Base-by-base conservation (phyloP, 345 rosid species). In the Chamaenerion angustifolium region DNA sequence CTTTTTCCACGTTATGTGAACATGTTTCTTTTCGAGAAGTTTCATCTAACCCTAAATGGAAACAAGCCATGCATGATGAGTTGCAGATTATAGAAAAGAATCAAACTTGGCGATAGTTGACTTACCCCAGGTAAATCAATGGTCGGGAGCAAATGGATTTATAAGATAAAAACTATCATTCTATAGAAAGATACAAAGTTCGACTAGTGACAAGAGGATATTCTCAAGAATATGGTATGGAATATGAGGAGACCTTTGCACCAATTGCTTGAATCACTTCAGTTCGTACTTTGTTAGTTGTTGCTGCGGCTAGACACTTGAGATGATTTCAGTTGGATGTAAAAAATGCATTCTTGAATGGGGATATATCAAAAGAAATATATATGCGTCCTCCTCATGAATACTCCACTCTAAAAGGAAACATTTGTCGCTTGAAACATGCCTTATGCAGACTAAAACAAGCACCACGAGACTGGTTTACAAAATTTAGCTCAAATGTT, bases 341-440 rank as follows among this genome's bases (percentile, higher is more conserved):
- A 2, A 23, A 56, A 25, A 56, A 51, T 40, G 58, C 49, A 0
- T 58, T 57, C 40, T 27, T 58, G 3, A 43, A n/a, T n/a, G n/a
- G n/a, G n/a, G n/a, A n/a, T n/a, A n/a, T n/a, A n/a, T n/a, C n/a
- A n/a, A n/a, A n/a, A n/a, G n/a, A n/a, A n/a, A n/a, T n/a, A n/a
- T n/a, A n/a, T n/a, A n/a, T n/a, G n/a, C n/a, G n/a, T n/a, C n/a
- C n/a, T n/a, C n/a, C n/a, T n/a, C n/a, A n/a, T n/a, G n/a, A n/a
- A n/a, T n/a, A n/a, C n/a, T n/a, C 43, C 3, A 3, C 3, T 3
- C 43, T 3, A 40, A 7, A 7, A 40, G 58, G 12, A 42, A 51
- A 23, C 50, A 55, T 44, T 18, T 55, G 1, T 11, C n/a, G 12
- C 48, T 56, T n/a, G 54, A 63, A 4, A 41, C n/a, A n/a, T n/a